These are phyloP conservation scores for Purpureocillium takamizusanense DNA, from an alignment of 2,329 filamentous ascomycete genomes.

Conservation along the genomic window DNA sequence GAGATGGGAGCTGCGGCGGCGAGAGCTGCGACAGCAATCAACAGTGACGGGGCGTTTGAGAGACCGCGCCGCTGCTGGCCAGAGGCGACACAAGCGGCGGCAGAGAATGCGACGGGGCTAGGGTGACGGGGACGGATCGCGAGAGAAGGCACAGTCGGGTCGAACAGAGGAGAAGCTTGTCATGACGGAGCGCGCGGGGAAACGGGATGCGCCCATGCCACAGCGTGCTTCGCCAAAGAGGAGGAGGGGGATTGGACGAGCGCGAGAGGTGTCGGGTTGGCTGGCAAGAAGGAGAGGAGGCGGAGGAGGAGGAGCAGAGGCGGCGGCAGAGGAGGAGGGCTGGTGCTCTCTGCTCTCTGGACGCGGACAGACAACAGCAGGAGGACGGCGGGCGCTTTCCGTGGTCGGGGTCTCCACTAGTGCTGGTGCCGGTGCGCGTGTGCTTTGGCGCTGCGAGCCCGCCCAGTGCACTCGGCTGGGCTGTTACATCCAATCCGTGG, in stretches of 20 bases:
- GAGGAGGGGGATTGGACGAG: neutral
- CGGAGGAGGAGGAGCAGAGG: conserved; percentile 1
- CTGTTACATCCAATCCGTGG: too few relatives aligned
- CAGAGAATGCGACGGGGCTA: conserved; percentile 10
- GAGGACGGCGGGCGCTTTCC: conserved; percentile 2
- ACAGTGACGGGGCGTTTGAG: too few relatives aligned
- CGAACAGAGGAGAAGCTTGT: conserved; percentile 4
- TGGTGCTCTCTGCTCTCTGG: conserved; percentile 3
- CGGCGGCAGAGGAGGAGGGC: conserved; percentile 2
- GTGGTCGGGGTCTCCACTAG: neutral
- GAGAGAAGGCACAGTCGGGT: conserved; percentile 4
- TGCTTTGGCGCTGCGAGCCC: too few relatives aligned
- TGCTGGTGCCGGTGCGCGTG: neutral
- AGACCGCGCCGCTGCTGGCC: too few relatives aligned
- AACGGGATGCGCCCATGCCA: conserved; percentile 6
- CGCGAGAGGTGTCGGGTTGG: neutral
- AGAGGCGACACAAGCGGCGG: conserved; percentile 8
- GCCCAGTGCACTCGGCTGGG: too few relatives aligned
- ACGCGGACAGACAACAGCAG: neutral
- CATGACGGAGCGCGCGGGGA: conserved; percentile 9
- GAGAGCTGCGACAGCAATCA: too few relatives aligned
- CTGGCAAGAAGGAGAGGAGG: conserved; percentile 2
- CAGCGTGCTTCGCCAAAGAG: conserved; percentile 1
- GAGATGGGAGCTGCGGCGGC: neutral
- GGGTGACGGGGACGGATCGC: conserved; percentile 4